phyloP scores from a whole-genome alignment of 2,329 filamentous ascomycete genomes.

The Aspergillus versicolor region DNA sequence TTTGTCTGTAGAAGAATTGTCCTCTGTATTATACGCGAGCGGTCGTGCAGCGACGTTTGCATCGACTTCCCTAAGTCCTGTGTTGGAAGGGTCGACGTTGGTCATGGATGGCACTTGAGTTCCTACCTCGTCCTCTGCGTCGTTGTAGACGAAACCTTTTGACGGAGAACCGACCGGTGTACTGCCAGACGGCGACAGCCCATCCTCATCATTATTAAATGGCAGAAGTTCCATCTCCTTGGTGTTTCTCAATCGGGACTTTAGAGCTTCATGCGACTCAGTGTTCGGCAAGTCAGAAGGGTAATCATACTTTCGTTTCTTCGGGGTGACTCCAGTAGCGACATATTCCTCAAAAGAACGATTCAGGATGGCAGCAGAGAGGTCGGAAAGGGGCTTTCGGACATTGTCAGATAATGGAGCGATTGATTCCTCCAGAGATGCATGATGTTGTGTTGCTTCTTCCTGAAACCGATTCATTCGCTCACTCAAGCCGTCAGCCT shows the following conservation, averaged over 20 bases:
- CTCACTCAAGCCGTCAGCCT: constrained; percentile 68
- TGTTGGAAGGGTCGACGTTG: constrained; percentile 36
- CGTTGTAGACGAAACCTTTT: constrained; percentile 56
- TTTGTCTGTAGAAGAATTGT: constrained; percentile 14
- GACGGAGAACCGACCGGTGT: constrained; percentile 42
- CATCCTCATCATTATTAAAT: constrained; percentile 31
- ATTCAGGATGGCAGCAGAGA: constrained; percentile 67
- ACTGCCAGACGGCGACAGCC: constrained; percentile 19
- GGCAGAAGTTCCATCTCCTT: constrained; percentile 32
- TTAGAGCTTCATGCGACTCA: constrained; percentile 57
- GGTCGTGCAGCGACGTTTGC: constrained; percentile 45
- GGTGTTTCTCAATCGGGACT: constrained; percentile 51
- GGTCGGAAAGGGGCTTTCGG: constrained; percentile 66
- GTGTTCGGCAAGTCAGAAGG: constrained; percentile 78
- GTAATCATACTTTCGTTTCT: constrained; percentile 78
- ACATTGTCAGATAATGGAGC: constrained; percentile 60
- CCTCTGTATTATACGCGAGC: constrained; percentile 22
- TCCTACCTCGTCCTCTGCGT: constrained; percentile 42
- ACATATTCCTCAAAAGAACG: constrained; percentile 75
- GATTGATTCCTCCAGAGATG: constrained; percentile 60
- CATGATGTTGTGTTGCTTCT: constrained; percentile 63
- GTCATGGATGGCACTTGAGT: constrained; percentile 29
- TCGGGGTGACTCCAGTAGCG: constrained; percentile 81
- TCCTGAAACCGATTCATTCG: constrained; percentile 68
- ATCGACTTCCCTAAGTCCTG: constrained; percentile 54